Conservation (phyloP, 495 filamentous ascomycete species). For the Thozetella sp. region DNA sequence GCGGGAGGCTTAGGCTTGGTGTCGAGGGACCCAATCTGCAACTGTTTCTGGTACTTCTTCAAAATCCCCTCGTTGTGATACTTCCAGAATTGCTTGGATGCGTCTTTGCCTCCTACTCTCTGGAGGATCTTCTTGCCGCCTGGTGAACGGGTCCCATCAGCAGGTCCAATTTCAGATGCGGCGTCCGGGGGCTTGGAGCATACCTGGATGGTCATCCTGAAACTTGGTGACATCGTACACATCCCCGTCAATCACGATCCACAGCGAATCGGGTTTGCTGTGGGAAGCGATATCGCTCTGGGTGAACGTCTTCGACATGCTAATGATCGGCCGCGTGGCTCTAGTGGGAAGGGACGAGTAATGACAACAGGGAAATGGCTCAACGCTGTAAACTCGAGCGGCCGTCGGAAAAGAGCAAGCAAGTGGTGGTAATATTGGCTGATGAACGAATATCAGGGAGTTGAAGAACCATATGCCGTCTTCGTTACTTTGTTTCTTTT, state of each 20-base stretch:
- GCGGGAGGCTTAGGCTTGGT: slow-evolving; percentile 71
- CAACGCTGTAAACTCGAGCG: too few species aligned
- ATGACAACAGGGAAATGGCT: too few species aligned
- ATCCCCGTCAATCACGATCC: slow-evolving; percentile 91
- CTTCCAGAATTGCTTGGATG: slow-evolving; percentile 99
- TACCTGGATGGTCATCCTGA: slow-evolving; percentile 90
- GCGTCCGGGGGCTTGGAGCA: background rate
- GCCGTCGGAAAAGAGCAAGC: too few species aligned
- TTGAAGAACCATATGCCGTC: too few species aligned
- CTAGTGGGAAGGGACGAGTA: background rate
- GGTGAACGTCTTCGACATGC: slow-evolving; percentile 87
- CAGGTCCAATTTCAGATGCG: background rate
- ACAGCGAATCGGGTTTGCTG: slow-evolving; percentile 83
- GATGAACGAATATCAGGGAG: too few species aligned
- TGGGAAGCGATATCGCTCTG: slow-evolving; percentile 86
- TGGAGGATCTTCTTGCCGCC: slow-evolving; percentile 98
- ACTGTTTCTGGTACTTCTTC: slow-evolving; percentile 89
- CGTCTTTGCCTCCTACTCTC: slow-evolving; percentile 93
- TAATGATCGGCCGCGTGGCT: too few species aligned
- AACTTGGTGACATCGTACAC: slow-evolving; percentile 97
- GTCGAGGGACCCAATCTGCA: slow-evolving; percentile 90
- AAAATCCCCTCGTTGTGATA: slow-evolving; percentile 94
- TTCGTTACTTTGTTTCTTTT: background rate
- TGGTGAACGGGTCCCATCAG: slow-evolving; percentile 23
- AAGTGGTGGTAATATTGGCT: too few species aligned